These are phyloP conservation scores for Telfairia occidentalis DNA, from an alignment of 331 rosid genomes.

Conservation along the genomic window DNA sequence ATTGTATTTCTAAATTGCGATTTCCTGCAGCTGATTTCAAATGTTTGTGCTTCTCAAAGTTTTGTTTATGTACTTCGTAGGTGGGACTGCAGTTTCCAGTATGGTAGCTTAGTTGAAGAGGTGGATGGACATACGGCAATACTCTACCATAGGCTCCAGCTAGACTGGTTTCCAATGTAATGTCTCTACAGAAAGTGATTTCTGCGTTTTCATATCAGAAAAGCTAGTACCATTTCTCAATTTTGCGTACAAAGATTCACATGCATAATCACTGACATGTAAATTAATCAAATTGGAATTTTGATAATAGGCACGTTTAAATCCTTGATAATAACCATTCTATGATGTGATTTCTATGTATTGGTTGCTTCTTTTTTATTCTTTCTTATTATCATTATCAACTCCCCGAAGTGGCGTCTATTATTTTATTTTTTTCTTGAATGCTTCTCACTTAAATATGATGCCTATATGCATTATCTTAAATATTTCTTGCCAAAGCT, in stretches of 20 bases:
- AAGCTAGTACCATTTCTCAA: not conserved
- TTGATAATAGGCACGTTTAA: not conserved
- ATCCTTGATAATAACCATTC: not conserved
- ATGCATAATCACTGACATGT: not conserved
- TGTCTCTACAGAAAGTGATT: conserved; percentile 6
- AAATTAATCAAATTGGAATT: not conserved
- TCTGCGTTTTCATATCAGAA: not conserved
- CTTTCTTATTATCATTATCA: not conserved
- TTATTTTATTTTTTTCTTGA: not conserved
- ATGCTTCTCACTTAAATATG: not conserved
- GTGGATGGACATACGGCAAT: conserved; percentile 98
- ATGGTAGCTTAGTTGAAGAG: conserved; percentile 96
- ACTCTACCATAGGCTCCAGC: conserved; percentile 91
- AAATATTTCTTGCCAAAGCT: not conserved
- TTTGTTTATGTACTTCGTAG: conserved; percentile 28
- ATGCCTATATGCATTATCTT: not conserved
- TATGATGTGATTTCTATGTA: not conserved
- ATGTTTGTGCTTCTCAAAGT: conserved; percentile 9
- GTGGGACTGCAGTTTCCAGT: conserved; percentile 95
- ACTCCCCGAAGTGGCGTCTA: not conserved
- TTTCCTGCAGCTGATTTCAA: not conserved
- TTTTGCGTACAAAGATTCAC: not conserved
- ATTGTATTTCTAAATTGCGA: not conserved
- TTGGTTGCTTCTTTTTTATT: not conserved
- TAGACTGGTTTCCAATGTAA: conserved; percentile 97